phyloP scores from a whole-genome alignment of 345 rosid genomes.

The Fremontodendron californicum region DNA sequence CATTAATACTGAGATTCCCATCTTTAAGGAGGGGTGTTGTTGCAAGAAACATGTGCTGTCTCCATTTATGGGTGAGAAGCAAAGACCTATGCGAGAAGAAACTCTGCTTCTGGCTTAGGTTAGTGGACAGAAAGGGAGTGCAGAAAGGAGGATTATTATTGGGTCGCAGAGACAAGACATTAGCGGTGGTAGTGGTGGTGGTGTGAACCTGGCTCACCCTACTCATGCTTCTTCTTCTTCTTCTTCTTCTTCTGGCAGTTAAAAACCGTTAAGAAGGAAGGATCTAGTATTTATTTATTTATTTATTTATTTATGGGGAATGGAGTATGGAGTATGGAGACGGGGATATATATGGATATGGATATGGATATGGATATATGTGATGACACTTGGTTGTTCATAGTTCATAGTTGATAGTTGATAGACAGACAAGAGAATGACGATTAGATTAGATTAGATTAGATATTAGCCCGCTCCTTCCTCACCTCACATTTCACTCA shows the following conservation, averaged over 20 bases:
- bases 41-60: slow-evolving; percentile 33
- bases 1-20: slow-evolving; percentile 33
- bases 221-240: background rate
- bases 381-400: background rate
- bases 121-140: background rate
- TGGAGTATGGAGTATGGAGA: too few species aligned
- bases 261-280: background rate
- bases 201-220: slow-evolving; percentile 7
- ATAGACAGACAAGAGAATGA: background rate
- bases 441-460: background rate
- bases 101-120: slow-evolving; percentile 11
- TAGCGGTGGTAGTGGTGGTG: background rate
- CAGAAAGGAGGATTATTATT: background rate
- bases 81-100: slow-evolving; percentile 5
- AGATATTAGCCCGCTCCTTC: background rate
- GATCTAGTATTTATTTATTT: background rate
- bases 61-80: slow-evolving; percentile 25
- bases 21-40: slow-evolving; percentile 39
- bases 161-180: slow-evolving; percentile 3
- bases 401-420: background rate
- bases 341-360: background rate
- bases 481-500: background rate
- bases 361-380: background rate
- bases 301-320: background rate
- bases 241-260: background rate